These are phyloP conservation scores for Rhododendron vialii DNA, from an alignment of 148 eudicot species.

Conservation along the genomic window DNA sequence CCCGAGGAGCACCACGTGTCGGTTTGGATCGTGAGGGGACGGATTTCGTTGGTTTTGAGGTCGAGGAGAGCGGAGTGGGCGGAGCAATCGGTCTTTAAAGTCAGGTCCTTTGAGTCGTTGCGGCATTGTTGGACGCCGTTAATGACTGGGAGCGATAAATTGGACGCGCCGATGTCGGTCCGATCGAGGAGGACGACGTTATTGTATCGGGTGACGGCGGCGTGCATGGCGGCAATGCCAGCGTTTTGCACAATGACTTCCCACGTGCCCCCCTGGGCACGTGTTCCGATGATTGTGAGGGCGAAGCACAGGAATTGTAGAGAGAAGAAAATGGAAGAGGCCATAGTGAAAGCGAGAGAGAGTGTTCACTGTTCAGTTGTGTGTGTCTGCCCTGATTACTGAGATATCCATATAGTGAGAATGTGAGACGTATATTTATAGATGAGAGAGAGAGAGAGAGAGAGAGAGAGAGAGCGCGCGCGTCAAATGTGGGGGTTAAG, in stretches of 20 bases:
- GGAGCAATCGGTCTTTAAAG: slow-evolving; percentile 49
- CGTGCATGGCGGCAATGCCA: slow-evolving; percentile 94
- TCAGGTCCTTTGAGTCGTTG: slow-evolving; percentile 21
- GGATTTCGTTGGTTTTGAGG: slow-evolving; percentile 41
- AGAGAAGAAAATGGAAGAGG: neutral
- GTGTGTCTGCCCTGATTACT: too few relatives aligned
- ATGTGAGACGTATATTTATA: too few relatives aligned
- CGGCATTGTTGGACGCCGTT: slow-evolving; percentile 30
- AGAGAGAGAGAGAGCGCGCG: too few relatives aligned
- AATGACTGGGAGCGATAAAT: slow-evolving; percentile 29
- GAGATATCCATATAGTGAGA: too few relatives aligned
- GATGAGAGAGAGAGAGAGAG: too few relatives aligned
- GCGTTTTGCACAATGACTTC: slow-evolving; percentile 57
- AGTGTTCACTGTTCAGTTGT: neutral
- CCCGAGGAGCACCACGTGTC: slow-evolving; percentile 99
- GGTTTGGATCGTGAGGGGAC: slow-evolving; percentile 67
- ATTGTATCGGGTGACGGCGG: slow-evolving; percentile 72
- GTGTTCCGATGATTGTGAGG: neutral
- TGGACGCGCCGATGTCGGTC: slow-evolving; percentile 65
- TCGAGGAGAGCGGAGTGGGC: slow-evolving; percentile 80
- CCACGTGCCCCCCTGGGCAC: slow-evolving; percentile 68
- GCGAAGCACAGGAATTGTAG: neutral
- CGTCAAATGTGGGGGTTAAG: too few relatives aligned
- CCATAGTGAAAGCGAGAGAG: neutral
- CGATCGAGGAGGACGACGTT: slow-evolving; percentile 87